Evolutionary conservation across 768 basidiomycete species (phyloP), one percentile per base, ranked within the genome.

Genomic region (Glaciozyma martinii): DNA sequence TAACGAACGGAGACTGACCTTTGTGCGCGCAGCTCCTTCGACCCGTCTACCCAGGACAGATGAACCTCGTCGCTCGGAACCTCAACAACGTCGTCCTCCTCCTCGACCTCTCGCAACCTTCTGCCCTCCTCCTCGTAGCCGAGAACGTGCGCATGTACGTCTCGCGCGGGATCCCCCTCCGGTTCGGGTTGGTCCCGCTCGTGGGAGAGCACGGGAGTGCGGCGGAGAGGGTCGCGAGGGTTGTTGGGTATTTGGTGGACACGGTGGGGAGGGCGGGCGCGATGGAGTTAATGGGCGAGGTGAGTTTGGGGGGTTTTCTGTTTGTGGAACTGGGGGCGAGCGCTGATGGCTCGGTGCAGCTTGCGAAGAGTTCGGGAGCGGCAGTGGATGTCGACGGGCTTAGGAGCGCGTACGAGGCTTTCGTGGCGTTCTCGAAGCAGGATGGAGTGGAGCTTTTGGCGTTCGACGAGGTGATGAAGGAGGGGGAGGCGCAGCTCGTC

Each of bases 121-220:
- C 79, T 7, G 82, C 81, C 46, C 71, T 92, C 12, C 79, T 82
- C 15, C 84, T 89, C 73, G 78, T 97, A 56, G 78, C 80, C 3
- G 82, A 81, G 1, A 77, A 86, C 1, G 80, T 95, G 54, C 80
- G 82, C 21, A 82, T 80, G 62, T 84, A 94, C 74, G 84, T 98
- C 59, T 78, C 82, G 33, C 81, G 89, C 42, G 82, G 80, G 21
- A 79, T 89, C 52, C 89, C 92, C 0, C 82, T 91, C 68, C 80
- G 89, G 23, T 91, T 92, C 75, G 94, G 94, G 18, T 74, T 97
- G 55, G 89, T 93, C 3, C 92, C 90, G 2, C 77, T 84, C 42
- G 75, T 84, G 4, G 83, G 85, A 62, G 79, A 80, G 13, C 78
- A 84, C 27, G 78, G 79, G 77, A 63, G 25, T 33, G 42, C 32